Evolutionary conservation across 768 basidiomycete genomes (phyloP).

Genomic region (Hygrophoropsis aurantiaca): DNA sequence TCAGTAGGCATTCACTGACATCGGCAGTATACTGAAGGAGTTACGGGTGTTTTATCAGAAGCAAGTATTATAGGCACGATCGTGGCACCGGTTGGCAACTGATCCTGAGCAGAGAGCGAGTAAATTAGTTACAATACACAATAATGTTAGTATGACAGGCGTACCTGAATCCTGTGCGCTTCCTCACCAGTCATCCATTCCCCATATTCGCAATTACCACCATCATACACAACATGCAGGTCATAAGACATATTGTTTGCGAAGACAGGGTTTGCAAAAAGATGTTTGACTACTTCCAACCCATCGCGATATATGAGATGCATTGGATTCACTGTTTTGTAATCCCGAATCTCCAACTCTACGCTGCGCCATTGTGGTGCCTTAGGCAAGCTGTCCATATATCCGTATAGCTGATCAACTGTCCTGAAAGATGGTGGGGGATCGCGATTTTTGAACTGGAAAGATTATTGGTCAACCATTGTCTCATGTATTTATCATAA

Average conservation of each 20-base stretch:
- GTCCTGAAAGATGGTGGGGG: conserved; percentile 17
- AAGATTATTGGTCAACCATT: too few relatives aligned
- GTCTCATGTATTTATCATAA: too few relatives aligned
- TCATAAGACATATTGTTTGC: conserved; percentile 10
- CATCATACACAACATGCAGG: conserved; percentile 6
- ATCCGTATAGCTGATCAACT: conserved; percentile 15
- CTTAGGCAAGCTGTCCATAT: conserved; percentile 17
- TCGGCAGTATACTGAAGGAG: conserved; percentile 37
- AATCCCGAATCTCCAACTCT: conserved; percentile 1
- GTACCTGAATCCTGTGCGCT: conserved; percentile 1
- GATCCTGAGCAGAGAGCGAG: background rate
- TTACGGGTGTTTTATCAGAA: background rate
- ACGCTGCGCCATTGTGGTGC: conserved; percentile 19
- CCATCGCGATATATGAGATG: conserved; percentile 24
- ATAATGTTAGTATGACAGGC: too few relatives aligned
- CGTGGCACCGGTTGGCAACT: too few relatives aligned
- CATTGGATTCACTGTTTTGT: conserved; percentile 16
- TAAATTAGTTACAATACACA: background rate
- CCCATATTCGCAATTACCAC: background rate
- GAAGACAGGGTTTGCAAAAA: conserved; percentile 24
- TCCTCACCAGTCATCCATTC: background rate
- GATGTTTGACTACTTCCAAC: conserved; percentile 22
- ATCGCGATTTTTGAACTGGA: too few relatives aligned
- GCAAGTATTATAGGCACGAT: too few relatives aligned
- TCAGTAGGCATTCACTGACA: conserved; percentile 32